Percentiles rank a stretch among this genome's conserved stretches.
These are phyloP conservation scores for Candida suzukii DNA, from an alignment of 805 yeast genomes.

Conservation along the genomic window DNA sequence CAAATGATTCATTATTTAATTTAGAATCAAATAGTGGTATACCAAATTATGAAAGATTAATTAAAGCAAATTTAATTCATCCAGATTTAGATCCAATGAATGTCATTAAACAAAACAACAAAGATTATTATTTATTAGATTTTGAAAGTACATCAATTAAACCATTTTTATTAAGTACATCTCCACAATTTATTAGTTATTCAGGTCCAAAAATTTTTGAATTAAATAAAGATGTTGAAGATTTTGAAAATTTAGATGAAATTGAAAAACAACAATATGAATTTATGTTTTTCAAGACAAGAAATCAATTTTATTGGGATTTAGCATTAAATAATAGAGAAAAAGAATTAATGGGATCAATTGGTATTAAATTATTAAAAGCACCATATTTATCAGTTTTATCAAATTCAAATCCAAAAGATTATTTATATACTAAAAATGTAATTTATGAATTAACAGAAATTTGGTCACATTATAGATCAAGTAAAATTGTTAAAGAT, in stretches of 20 bases:
- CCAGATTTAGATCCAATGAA: slow-evolving; percentile 94
- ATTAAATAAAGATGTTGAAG: slow-evolving; percentile 66
- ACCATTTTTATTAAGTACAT: slow-evolving; percentile 71
- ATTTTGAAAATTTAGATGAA: slow-evolving; percentile 59
- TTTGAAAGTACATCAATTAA: slow-evolving; percentile 76
- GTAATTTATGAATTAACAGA: slow-evolving; percentile 57
- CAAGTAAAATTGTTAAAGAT: slow-evolving; percentile 46
- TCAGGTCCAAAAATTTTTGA: slow-evolving; percentile 84
- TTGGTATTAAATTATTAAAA: slow-evolving; percentile 68
- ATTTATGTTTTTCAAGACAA: slow-evolving; percentile 82
- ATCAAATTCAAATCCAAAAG: slow-evolving; percentile 51
- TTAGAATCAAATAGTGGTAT: slow-evolving; percentile 40
- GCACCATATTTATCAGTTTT: slow-evolving; percentile 56
- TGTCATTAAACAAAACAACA: slow-evolving; percentile 43
- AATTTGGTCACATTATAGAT: slow-evolving; percentile 62
- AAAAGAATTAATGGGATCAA: slow-evolving; percentile 68
- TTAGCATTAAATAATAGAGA: slow-evolving; percentile 55
- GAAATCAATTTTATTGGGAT: slow-evolving; percentile 91
- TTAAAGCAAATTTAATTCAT: slow-evolving; percentile 64
- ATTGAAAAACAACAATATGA: slow-evolving; percentile 73
- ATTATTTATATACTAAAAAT: slow-evolving; percentile 58
- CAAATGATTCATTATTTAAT: slow-evolving; percentile 56
- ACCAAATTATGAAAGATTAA: slow-evolving; percentile 54
- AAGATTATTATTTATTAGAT: slow-evolving; percentile 55
- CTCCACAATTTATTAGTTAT: slow-evolving; percentile 82